Evolutionary conservation across 83 land plant genomes (phyloP).

Genomic region (Thuja plicata): DNA sequence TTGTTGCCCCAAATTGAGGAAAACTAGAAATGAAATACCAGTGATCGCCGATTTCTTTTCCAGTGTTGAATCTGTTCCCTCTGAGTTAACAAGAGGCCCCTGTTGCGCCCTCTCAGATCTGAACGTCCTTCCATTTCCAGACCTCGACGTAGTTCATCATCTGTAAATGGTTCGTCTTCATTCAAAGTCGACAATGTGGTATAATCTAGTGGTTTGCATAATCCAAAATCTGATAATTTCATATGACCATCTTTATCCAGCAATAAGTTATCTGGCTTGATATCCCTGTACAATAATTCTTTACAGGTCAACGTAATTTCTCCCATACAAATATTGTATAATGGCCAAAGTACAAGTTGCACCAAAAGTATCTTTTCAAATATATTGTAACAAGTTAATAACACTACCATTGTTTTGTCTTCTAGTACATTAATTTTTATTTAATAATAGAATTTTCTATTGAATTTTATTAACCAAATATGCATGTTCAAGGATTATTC

Average conservation of each 20-base stretch:
- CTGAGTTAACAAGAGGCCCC: constrained; percentile 57
- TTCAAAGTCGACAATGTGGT: constrained; percentile 56
- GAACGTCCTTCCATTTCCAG: constrained; percentile 42
- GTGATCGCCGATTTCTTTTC: constrained; percentile 79
- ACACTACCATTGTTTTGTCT: background rate
- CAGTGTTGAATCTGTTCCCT: constrained; percentile 78
- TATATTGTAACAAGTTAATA: background rate
- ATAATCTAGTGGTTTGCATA: constrained; percentile 83
- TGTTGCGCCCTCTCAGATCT: constrained; percentile 24
- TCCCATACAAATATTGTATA: background rate
- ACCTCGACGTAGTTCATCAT: constrained; percentile 30
- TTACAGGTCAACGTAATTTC: background rate
- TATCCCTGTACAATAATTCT: constrained; percentile 51
- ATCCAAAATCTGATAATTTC: constrained; percentile 85
- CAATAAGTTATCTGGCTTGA: constrained; percentile 84
- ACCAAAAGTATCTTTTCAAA: background rate
- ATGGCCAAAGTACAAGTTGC: background rate
- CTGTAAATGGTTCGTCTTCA: constrained; percentile 47
- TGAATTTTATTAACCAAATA: constrained; percentile 1
- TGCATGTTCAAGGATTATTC: background rate
- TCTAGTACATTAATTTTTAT: background rate
- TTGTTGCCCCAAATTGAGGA: background rate
- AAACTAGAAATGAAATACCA: constrained; percentile 47
- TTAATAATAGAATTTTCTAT: background rate
- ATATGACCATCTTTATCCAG: constrained; percentile 83